Base-by-base conservation (phyloP, 129 eudicot species). In the Chrysanthemum seticuspe region DNA sequence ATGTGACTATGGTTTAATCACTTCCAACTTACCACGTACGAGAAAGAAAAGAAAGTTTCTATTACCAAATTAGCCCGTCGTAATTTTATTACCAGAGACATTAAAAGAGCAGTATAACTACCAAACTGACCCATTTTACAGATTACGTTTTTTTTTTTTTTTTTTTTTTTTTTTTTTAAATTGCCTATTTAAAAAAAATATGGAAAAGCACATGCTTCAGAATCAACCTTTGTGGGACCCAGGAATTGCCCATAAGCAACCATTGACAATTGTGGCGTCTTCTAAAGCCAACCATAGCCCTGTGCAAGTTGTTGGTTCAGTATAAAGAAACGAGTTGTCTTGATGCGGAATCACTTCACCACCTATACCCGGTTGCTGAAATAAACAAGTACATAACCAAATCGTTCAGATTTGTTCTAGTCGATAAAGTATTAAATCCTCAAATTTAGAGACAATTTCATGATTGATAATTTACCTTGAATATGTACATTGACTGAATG, bases 181-280 rank as follows among this genome's bases (percentile, higher is more conserved):
- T 4, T 36, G 9, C 45, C 45, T 4, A 36, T 67, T 62, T 23
- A 19, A 19, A 44, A 40, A 6, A 29, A 57, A 14, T 47, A 5
- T 40, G 13, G 16, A 61, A 40, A 62, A 49, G 7, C 45, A 36
- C 0, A 40, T 9, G 47, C 25, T 52, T 1, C 50, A 53, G 6
- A n/a, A 55, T 16, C 61, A 27, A 86, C 99, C 84, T 85, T 88
- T 90, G 72, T 95, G 99, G 52, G 99, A 95, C 45, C 96, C 96
- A 23, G 99, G 97, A 78, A 95, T 95, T 15, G 99, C 99, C 99
- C 99, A 90, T 56, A 95, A 80, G 86, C 99, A 95, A 74, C 99
- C 99, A 53, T 94, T 94, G 54, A 75, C 76, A 9, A 66, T 56
- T 16, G 96, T 88, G 79, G 99, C 99, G 70, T 95, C 99, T 73